phyloP scores from a whole-genome alignment of 768 basidiomycete species.

The Gloeopeniophorella convolvens region DNA sequence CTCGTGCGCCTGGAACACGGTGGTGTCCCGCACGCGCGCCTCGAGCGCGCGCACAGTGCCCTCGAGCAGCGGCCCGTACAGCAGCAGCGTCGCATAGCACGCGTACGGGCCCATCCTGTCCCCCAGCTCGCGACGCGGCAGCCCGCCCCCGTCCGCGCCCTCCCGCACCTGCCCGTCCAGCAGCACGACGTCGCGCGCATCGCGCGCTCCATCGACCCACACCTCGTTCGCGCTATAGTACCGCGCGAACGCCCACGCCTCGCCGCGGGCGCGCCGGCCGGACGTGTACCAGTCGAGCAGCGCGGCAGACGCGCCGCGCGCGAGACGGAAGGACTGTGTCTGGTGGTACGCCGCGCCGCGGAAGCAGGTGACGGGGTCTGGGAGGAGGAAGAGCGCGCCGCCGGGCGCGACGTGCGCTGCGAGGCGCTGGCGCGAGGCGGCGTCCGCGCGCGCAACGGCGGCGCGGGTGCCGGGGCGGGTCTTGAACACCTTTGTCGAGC shows the following conservation, averaged over 20 bases:
- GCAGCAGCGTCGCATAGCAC: slow-evolving; percentile 83
- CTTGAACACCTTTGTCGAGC: slow-evolving; percentile 95
- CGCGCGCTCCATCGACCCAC: slow-evolving; percentile 51
- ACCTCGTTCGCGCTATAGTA: slow-evolving; percentile 88
- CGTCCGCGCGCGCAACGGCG: too few relatives aligned
- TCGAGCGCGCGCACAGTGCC: slow-evolving; percentile 43
- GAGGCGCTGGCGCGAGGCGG: too few relatives aligned
- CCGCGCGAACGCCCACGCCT: slow-evolving; percentile 83
- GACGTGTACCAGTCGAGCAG: slow-evolving; percentile 91
- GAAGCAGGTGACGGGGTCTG: slow-evolving; percentile 93
- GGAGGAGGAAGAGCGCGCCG: slow-evolving; percentile 71
- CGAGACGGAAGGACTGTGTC: slow-evolving; percentile 69
- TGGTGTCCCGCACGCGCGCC: slow-evolving; percentile 43
- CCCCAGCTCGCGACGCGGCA: slow-evolving; percentile 42
- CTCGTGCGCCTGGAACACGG: slow-evolving; percentile 49
- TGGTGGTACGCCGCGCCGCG: slow-evolving; percentile 77
- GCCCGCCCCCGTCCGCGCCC: slow-evolving; percentile 17
- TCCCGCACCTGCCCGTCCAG: slow-evolving; percentile 47
- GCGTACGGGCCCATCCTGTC: slow-evolving; percentile 73
- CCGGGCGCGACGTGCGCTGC: slow-evolving; percentile 45
- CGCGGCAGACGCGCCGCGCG: slow-evolving; percentile 52
- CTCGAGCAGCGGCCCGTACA: slow-evolving; percentile 62
- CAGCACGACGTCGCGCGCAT: slow-evolving; percentile 74
- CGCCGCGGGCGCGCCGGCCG: slow-evolving; percentile 74
- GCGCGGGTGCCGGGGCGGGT: slow-evolving; percentile 54